Evolutionary conservation across 2,329 filamentous ascomycete genomes (phyloP).

Genomic region (Fonsecaea monophora): DNA sequence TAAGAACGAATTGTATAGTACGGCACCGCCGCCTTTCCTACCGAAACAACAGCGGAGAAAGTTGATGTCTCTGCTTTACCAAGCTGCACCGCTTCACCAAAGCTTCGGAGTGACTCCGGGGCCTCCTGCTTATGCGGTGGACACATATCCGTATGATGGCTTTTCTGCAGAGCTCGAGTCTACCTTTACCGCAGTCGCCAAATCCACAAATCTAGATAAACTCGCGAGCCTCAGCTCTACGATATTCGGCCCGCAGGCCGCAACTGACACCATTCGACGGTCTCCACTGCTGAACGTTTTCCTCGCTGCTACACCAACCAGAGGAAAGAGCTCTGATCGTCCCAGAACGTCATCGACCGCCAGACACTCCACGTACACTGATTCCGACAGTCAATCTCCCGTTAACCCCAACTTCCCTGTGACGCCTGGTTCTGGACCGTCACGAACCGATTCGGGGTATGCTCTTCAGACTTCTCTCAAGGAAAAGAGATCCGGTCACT

Average conservation of each 20-base stretch:
- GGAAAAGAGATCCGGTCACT: slow-evolving; percentile 94
- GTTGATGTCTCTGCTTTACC: slow-evolving; percentile 82
- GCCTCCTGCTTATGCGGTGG: slow-evolving; percentile 88
- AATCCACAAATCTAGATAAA: slow-evolving; percentile 76
- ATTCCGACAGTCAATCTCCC: slow-evolving; percentile 67
- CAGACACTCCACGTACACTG: slow-evolving; percentile 63
- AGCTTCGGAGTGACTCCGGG: slow-evolving; percentile 86
- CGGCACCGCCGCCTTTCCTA: slow-evolving; percentile 74
- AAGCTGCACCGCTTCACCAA: slow-evolving; percentile 87
- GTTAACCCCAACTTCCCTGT: slow-evolving; percentile 78
- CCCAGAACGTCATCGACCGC: slow-evolving; percentile 73
- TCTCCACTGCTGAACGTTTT: slow-evolving; percentile 91
- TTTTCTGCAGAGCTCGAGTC: slow-evolving; percentile 86
- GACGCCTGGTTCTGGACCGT: slow-evolving; percentile 78
- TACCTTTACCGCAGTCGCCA: slow-evolving; percentile 75
- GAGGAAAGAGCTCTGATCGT: slow-evolving; percentile 52
- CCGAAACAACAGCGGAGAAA: slow-evolving; percentile 91
- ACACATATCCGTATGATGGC: slow-evolving; percentile 87
- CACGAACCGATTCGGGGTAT: slow-evolving; percentile 89
- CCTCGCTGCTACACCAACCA: slow-evolving; percentile 69
- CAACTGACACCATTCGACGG: slow-evolving; percentile 55
- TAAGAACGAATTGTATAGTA: slow-evolving; percentile 86
- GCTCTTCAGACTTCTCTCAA: slow-evolving; percentile 82
- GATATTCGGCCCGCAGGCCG: slow-evolving; percentile 75
- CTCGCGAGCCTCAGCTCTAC: slow-evolving; percentile 90